Evolutionary conservation across 352 stramenopile species (phyloP), one percentile per base, ranked within the genome.

Genomic region (Phytopythium oedochilum): DNA sequence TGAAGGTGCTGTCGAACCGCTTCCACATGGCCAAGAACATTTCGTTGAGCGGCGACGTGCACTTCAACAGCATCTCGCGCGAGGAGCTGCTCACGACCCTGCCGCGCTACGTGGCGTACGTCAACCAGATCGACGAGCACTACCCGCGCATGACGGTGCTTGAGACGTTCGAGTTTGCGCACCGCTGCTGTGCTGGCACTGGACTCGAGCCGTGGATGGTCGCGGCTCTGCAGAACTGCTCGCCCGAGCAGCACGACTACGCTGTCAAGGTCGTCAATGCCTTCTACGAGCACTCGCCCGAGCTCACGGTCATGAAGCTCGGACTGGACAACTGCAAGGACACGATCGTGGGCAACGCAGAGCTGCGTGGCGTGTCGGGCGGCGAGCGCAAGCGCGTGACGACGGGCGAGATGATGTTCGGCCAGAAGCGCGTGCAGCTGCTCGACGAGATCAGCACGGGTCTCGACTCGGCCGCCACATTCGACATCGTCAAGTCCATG

Each of bases 401-500:
- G 45, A 89, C 87, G 43, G 85, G 78, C 18, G 86, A 88, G 46
- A 88, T 94, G 54, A 48, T 93, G 20, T 67, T 96, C 9, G 92
- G 82, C 0, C 64, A 84, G 43, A 88, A 88, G 36, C 54, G 62
- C 3, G 68, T 93, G 23, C 55, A 89, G 18, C 31, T 96, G 0
- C 70, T 97, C 22, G 89, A 98, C 62, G 71, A 88, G 59, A 86
- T 89, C 67, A 86, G 70, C 45, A 89, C 78, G 7, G 78, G 78
- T 7, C 70, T 89, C 42, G 57, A 55, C 29, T 36, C 49, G 22
- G 49, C 49, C 15, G 35, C 49, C 3, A 55, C 49, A 0, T 55
- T 55, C 59, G 88, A 98, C 49, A 97, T 98, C 53, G 81, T 88
- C 52, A 84, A 91, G 44, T 70, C 86, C 6, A 55, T 97, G 7